Evolutionary conservation across 2,329 filamentous ascomycete genomes (phyloP).

Genomic region (Hymenoscyphus scutula): DNA sequence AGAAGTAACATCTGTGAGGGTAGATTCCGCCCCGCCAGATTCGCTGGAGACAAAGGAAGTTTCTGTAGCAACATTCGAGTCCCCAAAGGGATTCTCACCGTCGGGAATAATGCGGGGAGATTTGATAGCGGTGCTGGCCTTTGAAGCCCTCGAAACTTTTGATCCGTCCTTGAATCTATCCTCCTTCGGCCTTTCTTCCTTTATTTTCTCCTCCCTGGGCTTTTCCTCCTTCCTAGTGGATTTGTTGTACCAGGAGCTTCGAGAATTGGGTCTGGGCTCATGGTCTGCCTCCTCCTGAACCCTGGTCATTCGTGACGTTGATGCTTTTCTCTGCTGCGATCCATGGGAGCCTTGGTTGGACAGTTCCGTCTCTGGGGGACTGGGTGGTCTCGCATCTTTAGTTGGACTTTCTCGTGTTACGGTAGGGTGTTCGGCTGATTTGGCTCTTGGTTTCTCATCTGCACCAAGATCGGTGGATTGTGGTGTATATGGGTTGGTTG

Average conservation of each 20-base stretch:
- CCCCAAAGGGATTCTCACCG: slow-evolving; percentile 34
- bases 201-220: background rate
- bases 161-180: slow-evolving; percentile 43
- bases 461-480: slow-evolving; percentile 68
- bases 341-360: slow-evolving; percentile 41
- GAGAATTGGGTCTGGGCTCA: slow-evolving; percentile 43
- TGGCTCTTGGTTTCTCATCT: slow-evolving; percentile 46
- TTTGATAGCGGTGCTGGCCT: slow-evolving; percentile 47
- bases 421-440: slow-evolving; percentile 44
- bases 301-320: slow-evolving; percentile 36
- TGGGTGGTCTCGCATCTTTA: slow-evolving; percentile 55
- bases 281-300: slow-evolving; percentile 40
- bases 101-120: slow-evolving; percentile 35
- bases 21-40: slow-evolving; percentile 33
- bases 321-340: slow-evolving; percentile 32
- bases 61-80: slow-evolving; percentile 16
- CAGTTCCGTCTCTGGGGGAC: slow-evolving; percentile 62
- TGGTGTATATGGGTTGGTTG: slow-evolving; percentile 54
- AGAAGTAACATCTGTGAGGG: slow-evolving; percentile 42
- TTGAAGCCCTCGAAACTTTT: slow-evolving; percentile 55
- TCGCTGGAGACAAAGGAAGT: slow-evolving; percentile 22
- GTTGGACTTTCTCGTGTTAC: slow-evolving; percentile 42
- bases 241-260: slow-evolving; percentile 42
- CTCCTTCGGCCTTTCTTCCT: background rate
- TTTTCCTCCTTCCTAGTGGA: slow-evolving; percentile 19